Conservation (phyloP, 306 rosid genomes). For the Rosa rugosa region DNA sequence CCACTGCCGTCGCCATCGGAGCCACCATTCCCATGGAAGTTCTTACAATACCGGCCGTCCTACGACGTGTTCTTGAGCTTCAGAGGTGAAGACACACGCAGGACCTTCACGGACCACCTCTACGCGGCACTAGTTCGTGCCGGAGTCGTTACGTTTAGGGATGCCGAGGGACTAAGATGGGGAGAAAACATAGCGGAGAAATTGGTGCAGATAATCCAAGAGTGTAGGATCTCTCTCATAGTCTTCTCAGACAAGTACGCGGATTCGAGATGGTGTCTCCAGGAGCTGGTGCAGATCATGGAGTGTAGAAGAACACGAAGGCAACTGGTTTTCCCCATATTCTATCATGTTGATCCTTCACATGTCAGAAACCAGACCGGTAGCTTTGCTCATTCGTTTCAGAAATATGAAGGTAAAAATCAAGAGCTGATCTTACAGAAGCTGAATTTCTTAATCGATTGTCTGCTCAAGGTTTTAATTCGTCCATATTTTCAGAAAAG, state of each 20-base stretch:
- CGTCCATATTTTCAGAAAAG: no score
- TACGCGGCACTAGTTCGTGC: not conserved
- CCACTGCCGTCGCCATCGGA: no score
- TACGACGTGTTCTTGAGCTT: no score
- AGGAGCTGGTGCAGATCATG: not conserved
- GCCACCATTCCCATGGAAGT: no score
- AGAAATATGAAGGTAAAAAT: no score
- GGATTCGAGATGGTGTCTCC: not conserved
- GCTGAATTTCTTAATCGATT: no score
- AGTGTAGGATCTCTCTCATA: not conserved
- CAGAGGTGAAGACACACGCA: no score
- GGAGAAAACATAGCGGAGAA: not conserved
- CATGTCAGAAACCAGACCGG: not conserved
- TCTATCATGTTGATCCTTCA: not conserved
- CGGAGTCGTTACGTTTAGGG: not conserved
- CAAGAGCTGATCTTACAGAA: no score
- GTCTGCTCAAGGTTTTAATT: no score
- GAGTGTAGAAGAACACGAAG: not conserved
- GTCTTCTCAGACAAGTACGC: not conserved
- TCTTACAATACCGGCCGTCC: no score
- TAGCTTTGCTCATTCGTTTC: no score
- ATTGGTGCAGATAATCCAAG: not conserved
- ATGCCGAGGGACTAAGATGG: not conserved
- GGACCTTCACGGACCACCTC: not conserved
- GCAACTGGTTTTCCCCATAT: not conserved